These are phyloP conservation scores for Nigrospora oryzae DNA, from an alignment of 2,329 filamentous ascomycete genomes.

Conservation along the genomic window DNA sequence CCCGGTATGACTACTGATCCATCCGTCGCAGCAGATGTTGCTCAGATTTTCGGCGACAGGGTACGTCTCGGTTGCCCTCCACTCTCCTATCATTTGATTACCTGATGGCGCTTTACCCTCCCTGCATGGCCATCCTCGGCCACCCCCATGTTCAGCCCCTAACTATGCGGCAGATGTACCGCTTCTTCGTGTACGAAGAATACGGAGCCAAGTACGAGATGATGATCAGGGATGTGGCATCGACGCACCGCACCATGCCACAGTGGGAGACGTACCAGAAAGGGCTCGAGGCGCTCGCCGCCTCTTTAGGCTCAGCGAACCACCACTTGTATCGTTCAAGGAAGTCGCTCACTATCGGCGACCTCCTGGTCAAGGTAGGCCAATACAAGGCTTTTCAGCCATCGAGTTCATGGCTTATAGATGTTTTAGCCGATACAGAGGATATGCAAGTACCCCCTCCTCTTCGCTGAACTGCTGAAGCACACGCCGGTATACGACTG, in stretches of 20 bases:
- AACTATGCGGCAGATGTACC: conserved; percentile 51
- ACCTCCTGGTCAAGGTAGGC: conserved; percentile 80
- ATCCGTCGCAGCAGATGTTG: conserved; percentile 50
- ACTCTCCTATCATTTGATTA: neutral
- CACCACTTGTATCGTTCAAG: conserved; percentile 52
- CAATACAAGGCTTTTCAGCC: neutral
- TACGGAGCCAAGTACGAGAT: conserved; percentile 86
- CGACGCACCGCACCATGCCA: conserved; percentile 58
- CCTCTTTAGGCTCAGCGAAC: conserved; percentile 63
- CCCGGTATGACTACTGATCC: conserved; percentile 50
- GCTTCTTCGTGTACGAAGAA: conserved; percentile 83
- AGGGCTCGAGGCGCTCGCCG: conserved; percentile 76
- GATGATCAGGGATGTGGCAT: conserved; percentile 69
- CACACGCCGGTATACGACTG: conserved; percentile 80
- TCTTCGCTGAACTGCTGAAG: conserved; percentile 77
- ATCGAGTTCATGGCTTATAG: neutral
- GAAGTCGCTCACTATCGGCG: conserved; percentile 74
- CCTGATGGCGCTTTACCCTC: neutral
- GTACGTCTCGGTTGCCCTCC: conserved; percentile 23
- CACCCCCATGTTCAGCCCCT: no score
- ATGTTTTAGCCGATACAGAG: conserved; percentile 72
- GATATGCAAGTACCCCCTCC: conserved; percentile 80
- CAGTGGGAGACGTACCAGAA: conserved; percentile 75
- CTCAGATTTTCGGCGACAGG: conserved; percentile 51
- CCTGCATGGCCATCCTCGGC: no score